A percentile compares a stretch with the other conserved stretches of the same genome.
These are phyloP conservation scores for Gonapodya prolifera DNA, from an alignment of 192 early-diverging fungal genomes.

Conservation along the genomic window DNA sequence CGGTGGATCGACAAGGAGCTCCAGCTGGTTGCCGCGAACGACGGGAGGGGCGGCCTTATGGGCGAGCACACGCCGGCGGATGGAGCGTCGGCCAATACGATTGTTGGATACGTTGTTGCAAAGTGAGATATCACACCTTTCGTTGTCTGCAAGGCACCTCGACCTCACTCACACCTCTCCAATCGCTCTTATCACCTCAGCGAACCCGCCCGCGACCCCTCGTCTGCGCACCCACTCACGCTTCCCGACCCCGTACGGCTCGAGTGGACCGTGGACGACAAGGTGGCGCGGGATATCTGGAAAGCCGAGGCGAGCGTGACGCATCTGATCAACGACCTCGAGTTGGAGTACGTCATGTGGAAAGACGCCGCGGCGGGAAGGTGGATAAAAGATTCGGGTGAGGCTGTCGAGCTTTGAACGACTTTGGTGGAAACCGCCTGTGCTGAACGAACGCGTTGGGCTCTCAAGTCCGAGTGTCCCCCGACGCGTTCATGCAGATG, in stretches of 20 bases:
- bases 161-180: constrained; percentile 11
- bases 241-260: constrained; percentile 10
- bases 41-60: constrained; percentile 43
- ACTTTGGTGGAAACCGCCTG: constrained; percentile 53
- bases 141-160: too few species aligned
- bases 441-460: constrained; percentile 68
- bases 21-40: constrained; percentile 55
- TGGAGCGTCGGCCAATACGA: constrained; percentile 56
- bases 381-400: constrained; percentile 79
- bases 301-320: constrained; percentile 40
- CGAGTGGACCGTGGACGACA: constrained; percentile 21
- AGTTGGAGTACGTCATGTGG: constrained; percentile 49
- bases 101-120: constrained; percentile 30
- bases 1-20: constrained; percentile 82
- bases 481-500: constrained; percentile 83
- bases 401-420: too few species aligned
- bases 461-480: constrained; percentile 60
- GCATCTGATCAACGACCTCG: constrained; percentile 39
- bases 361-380: constrained; percentile 57
- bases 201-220: constrained; percentile 20
- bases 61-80: constrained; percentile 72
- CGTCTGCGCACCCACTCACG: not conserved
- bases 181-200: constrained; percentile 22
- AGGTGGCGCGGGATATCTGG: constrained; percentile 18
- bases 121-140: too few species aligned